Base-by-base conservation (phyloP, 108 stramenopile species). In the Pinguiococcus pyrenoidosus region DNA sequence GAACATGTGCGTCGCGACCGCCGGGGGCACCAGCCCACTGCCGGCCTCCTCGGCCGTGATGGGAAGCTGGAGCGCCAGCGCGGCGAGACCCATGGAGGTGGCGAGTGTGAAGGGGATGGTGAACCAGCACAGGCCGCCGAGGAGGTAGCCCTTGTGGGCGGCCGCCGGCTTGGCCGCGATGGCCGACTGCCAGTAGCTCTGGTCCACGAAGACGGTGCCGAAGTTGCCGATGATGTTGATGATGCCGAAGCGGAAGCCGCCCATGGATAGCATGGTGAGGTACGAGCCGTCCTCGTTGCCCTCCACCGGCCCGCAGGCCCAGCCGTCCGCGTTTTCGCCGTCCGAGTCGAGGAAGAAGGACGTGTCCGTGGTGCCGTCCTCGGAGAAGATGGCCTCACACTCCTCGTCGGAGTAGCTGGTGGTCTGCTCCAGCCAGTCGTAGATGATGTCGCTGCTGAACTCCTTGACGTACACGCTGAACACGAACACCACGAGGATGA, bases 161-260 rank as follows among this genome's bases (percentile, higher is more conserved):
- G 56, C 46, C 39, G 46, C 30, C 16, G 87, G 87, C 29, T 71
- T 72, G 37, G 87, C 87, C 20, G 87, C 87, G 44, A 89, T 89
- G 47, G 84, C 87, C 4, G 83, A 81, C 65, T 89, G 87, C 87
- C 87, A 89, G 80, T 89, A 89, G 1, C 78, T 78, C 54, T 89
- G 84, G 46, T 89, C 87, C 17, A 85, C 82, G 49, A 89, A 89
- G 54, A 89, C 87, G 38, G 87, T 89, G 8, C 87, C 87, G 45
- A 89, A 89, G 83, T 89, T 89, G 32, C 87, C 87, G 35, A 89
- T 77, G 54, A 89, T 81, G 69, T 89, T 89, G 76, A 89, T 89
- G 33, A 89, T 66, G 33, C 84, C 87, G 57, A 89, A 89, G 80
- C 84, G 83, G 67, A 89, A 75, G 42, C 84, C 84, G 49, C 66